A percentile compares a stretch with the other conserved stretches of the same genome.
Conservation (phyloP, 192 early-diverging fungal genomes). For the Dimargaris verticillata region DNA sequence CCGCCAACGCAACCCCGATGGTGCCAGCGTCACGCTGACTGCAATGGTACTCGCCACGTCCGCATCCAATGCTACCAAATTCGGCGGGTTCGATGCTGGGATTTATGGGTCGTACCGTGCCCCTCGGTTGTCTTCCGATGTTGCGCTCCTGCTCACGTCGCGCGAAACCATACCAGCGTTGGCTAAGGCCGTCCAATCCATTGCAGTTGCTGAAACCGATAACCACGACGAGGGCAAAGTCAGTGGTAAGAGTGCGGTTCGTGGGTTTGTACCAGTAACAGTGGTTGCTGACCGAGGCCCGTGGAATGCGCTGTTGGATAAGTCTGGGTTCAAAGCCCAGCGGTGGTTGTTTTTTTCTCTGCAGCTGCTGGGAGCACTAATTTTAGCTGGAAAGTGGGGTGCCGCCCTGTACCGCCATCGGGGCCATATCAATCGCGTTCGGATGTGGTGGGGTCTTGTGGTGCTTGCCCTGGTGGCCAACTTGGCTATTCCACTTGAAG, state of each 20-base stretch:
- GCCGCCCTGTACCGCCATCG: background rate
- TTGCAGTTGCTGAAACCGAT: background rate
- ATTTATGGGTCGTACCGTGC: background rate
- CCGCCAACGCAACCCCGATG: no score
- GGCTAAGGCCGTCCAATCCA: background rate
- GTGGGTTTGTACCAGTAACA: background rate
- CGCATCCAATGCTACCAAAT: no score
- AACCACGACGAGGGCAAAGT: no score
- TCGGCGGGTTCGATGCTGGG: no score
- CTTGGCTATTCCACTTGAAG: background rate
- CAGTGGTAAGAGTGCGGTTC: no score
- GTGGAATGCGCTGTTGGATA: background rate
- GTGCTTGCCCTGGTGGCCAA: background rate
- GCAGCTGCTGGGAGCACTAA: background rate
- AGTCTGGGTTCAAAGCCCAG: background rate
- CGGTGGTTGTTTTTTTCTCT: slow-evolving; percentile 1
- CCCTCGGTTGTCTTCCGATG: background rate
- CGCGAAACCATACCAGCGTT: background rate
- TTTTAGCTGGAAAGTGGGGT: background rate
- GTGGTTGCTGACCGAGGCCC: background rate
- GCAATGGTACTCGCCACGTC: no score
- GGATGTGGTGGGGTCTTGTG: background rate
- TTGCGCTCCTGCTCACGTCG: background rate
- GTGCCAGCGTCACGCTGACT: no score
- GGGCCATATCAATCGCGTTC: background rate